Evolutionary conservation across 2,329 filamentous ascomycete species (phyloP), one percentile per base, ranked within the genome.

Genomic region (Calonectria montana): DNA sequence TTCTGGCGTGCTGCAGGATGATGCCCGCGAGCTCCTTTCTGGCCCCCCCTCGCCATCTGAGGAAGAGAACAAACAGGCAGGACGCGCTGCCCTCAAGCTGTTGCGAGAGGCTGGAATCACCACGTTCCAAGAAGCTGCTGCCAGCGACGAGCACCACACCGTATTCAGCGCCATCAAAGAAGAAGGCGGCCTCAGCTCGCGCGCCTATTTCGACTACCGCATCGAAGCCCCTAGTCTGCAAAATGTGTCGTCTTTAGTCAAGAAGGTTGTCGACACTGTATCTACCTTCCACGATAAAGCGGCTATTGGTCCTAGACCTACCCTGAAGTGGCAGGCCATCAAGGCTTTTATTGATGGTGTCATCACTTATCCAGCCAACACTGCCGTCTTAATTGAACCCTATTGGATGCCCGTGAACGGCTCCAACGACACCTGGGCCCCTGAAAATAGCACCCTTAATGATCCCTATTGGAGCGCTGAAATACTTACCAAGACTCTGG

Each of bases 311-410:
- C 72, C 77, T 4, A 73, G 74, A 41, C 79, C 79, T 1, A 67
- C 75, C 0, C 70, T 80, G 1, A 80, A 80, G 48, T 80, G 77
- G 77, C 79, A 80, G 29, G 76, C 79, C 2, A 67, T 80, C 69
- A 80, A 80, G 73, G 74, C 76, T 2, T 80, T 77, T 9, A 71
- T 80, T 21, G 79, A 80, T 12, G 78, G 78, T 3, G 76, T 80
- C 45, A 80, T 80, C 10, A 75, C 76, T 0, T 80, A 80, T 43
- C 78, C 79, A 1, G 73, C 78, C 29, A 80, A 79, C 31, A 80
- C 79, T 0, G 79, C 77, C 1, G 78, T 77, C 6, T 65, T 80
- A 2, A 76, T 80, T 15, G 77, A 80, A 23, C 79, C 79, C 0
- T 80, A 80, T 41, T 74, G 74, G 70, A 55, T 65, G 0, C 77